A percentile compares a stretch with the other conserved stretches of the same genome.
Conservation (phyloP, 2,329 filamentous ascomycete genomes). For the Calonectria hawksworthii region DNA sequence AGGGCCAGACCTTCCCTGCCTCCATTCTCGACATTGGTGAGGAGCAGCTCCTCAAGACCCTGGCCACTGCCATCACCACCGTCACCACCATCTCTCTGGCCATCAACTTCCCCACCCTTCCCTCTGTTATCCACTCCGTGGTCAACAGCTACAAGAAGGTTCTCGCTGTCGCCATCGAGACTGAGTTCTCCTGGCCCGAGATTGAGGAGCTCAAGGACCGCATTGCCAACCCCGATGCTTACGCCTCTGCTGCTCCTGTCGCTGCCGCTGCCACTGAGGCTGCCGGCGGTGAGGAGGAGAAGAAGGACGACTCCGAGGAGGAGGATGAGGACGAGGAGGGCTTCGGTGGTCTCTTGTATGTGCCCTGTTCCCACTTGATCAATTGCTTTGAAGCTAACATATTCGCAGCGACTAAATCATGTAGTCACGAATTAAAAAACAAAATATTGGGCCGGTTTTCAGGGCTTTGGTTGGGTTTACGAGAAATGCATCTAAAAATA, state of each 20-base stretch:
- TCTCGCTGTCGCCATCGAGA: constrained; percentile 89
- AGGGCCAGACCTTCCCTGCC: constrained; percentile 92
- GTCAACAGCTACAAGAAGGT: constrained; percentile 99
- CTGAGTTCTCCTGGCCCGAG: constrained; percentile 93
- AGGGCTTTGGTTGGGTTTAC: constrained; percentile 61
- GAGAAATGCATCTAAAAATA: constrained; percentile 56
- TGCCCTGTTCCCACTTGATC: constrained; percentile 30
- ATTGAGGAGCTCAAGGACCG: constrained; percentile 99
- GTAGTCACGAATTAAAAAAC: constrained; percentile 49
- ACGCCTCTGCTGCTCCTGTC: constrained; percentile 86
- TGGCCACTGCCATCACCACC: constrained; percentile 85
- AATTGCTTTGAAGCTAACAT: constrained; percentile 54
- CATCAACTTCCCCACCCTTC: constrained; percentile 93
- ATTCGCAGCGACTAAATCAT: constrained; percentile 65
- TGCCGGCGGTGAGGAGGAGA: constrained; percentile 68
- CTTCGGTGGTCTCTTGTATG: constrained; percentile 86
- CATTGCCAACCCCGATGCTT: constrained; percentile 98
- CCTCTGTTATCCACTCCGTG: constrained; percentile 95
- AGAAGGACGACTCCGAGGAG: constrained; percentile 77
- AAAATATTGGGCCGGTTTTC: constrained; percentile 57
- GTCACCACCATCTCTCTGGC: constrained; percentile 94
- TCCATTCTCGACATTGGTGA: constrained; percentile 93
- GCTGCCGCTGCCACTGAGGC: constrained; percentile 66
- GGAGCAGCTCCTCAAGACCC: constrained; percentile 89
- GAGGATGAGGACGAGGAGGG: constrained; percentile 74